Percentiles rank a stretch among this genome's conserved stretches.
Evolutionary conservation across 2,329 filamentous ascomycete genomes (phyloP).

Genomic region (Cucurbitaria berberidis): DNA sequence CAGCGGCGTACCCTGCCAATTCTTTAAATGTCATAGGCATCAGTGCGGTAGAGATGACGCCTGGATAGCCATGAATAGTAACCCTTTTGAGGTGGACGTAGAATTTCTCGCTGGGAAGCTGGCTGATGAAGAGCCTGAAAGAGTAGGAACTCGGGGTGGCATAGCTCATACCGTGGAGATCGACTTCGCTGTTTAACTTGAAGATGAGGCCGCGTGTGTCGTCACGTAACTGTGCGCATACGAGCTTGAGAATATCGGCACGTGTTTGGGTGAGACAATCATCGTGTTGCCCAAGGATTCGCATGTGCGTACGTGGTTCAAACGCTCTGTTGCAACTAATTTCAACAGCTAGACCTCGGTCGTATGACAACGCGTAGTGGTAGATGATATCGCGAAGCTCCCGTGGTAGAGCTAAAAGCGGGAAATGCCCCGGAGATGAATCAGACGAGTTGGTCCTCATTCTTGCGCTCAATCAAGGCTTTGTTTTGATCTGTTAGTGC

Average conservation of each 20-base stretch:
- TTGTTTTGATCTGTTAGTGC: neutral
- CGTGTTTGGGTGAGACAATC: neutral
- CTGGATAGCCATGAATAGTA: neutral
- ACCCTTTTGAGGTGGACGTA: neutral
- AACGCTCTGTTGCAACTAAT: neutral
- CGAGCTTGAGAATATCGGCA: neutral
- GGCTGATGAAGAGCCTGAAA: neutral
- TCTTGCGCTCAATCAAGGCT: neutral
- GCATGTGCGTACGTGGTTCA: neutral
- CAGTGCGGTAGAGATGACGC: neutral
- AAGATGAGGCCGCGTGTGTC: neutral
- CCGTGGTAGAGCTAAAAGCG: neutral
- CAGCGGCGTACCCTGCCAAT: neutral
- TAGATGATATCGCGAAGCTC: neutral
- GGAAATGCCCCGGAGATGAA: neutral
- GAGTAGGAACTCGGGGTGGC: neutral
- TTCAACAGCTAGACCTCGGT: neutral
- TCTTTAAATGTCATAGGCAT: neutral
- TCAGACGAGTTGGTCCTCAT: neutral
- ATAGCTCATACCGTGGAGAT: neutral
- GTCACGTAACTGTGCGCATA: neutral
- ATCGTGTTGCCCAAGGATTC: neutral
- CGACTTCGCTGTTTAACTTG: neutral
- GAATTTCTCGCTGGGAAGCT: neutral
- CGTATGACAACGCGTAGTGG: neutral